Evolutionary conservation across 257 asterid genomes (phyloP).

Genomic region (Solanum paucissectum): DNA sequence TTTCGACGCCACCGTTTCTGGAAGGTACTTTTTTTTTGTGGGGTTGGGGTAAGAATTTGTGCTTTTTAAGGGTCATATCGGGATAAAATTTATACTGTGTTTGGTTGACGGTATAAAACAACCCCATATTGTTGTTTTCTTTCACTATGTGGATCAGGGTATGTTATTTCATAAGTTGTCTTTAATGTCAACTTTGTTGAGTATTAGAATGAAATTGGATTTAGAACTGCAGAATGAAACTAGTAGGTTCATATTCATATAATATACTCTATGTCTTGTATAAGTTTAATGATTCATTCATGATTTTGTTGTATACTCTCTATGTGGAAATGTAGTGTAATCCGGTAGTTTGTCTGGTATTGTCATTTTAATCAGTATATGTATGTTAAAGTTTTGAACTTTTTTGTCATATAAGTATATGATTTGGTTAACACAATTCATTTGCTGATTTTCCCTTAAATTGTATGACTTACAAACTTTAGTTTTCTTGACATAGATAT

Average conservation of each 20-base stretch:
- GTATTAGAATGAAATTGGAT: not conserved
- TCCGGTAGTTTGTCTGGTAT: not conserved
- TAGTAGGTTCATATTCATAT: not conserved
- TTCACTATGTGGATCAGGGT: not conserved
- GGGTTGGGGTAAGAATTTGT: not conserved
- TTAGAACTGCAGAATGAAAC: not conserved
- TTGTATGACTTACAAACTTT: not conserved
- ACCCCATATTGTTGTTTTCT: not conserved
- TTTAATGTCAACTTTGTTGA: not conserved
- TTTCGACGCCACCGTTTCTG: slow-evolving; percentile 81
- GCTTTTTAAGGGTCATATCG: not conserved
- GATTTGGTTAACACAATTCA: not conserved
- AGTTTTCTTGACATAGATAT: not conserved
- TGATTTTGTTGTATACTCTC: not conserved
- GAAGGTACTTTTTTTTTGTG: slow-evolving; percentile 36
- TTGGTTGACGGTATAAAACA: not conserved
- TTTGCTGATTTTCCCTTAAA: not conserved
- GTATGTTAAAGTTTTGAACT: not conserved
- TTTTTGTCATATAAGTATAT: not conserved
- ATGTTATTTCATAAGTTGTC: not conserved
- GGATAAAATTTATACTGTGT: not conserved
- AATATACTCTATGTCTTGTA: not conserved
- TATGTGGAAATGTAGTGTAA: not conserved
- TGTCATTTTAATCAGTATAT: not conserved
- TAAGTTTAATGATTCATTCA: not conserved